Conservation (phyloP, 1,139 yeast genomes). For the Zhuliangozyma blackwelliae region DNA sequence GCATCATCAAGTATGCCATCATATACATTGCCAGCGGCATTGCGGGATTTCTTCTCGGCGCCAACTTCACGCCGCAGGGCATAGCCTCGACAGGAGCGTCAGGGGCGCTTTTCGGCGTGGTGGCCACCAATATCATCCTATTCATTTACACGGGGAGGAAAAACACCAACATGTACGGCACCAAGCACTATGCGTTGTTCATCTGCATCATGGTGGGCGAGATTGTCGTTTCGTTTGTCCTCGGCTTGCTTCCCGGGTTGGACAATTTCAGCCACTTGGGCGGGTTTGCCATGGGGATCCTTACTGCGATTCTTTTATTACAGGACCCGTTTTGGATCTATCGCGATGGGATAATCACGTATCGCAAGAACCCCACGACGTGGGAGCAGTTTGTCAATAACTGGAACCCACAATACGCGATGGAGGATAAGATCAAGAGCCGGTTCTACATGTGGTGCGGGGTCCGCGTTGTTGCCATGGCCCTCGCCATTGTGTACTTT, state of each 20-base stretch:
- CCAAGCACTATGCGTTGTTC: slow-evolving; percentile 40
- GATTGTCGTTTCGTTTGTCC: slow-evolving; percentile 54
- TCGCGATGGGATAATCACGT: slow-evolving; percentile 38
- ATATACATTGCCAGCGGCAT: slow-evolving; percentile 63
- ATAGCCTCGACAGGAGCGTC: slow-evolving; percentile 71
- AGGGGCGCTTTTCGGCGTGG: slow-evolving; percentile 70
- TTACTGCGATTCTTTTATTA: slow-evolving; percentile 49
- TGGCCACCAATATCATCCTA: slow-evolving; percentile 58
- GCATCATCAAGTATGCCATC: slow-evolving; percentile 50
- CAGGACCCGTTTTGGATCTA: slow-evolving; percentile 56
- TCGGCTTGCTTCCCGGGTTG: slow-evolving; percentile 70
- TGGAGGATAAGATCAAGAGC: slow-evolving; percentile 29
- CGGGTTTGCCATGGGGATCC: slow-evolving; percentile 64
- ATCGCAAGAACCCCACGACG: slow-evolving; percentile 31
- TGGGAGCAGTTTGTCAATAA: slow-evolving; percentile 39
- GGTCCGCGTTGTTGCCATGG: slow-evolving; percentile 45
- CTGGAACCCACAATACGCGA: slow-evolving; percentile 39
- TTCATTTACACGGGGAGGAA: slow-evolving; percentile 53
- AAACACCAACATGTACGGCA: slow-evolving; percentile 40
- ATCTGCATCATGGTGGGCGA: slow-evolving; percentile 51
- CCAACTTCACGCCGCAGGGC: slow-evolving; percentile 69
- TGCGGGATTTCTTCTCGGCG: slow-evolving; percentile 66
- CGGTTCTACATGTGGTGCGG: slow-evolving; percentile 48
- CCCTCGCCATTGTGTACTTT: slow-evolving; percentile 48
- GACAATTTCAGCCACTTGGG: slow-evolving; percentile 79